Conservation (phyloP, 176 grass and related monocot genomes). For the Aegilops umbellulata region DNA sequence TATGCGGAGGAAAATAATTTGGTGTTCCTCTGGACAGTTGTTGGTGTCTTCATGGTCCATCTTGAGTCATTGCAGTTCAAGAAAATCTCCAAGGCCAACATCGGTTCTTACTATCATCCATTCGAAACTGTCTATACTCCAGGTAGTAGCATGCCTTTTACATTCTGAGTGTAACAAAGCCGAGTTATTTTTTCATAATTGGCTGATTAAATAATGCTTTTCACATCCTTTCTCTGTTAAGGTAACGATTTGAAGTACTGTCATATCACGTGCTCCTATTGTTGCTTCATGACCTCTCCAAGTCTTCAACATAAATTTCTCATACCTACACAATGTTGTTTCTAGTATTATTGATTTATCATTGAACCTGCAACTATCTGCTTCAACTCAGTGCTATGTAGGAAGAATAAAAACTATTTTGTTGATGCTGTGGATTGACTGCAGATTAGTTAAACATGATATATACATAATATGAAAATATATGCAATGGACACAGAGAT, state of each 20-base stretch:
- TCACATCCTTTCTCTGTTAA: no score
- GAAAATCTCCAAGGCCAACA: not conserved
- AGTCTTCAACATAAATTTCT: not conserved
- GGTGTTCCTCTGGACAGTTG: not conserved
- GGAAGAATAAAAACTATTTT: not conserved
- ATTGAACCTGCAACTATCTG: not conserved
- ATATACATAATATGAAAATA: not conserved
- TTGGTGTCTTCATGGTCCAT: not conserved
- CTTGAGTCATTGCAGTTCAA: not conserved
- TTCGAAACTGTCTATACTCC: not conserved
- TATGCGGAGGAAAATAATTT: not conserved
- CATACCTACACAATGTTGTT: not conserved
- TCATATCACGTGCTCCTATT: not conserved
- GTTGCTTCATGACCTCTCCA: not conserved
- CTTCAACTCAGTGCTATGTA: not conserved
- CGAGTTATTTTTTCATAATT: not conserved
- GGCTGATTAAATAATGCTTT: not conserved
- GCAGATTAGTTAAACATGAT: not conserved
- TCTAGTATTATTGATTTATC: not conserved
- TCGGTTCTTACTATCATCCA: not conserved
- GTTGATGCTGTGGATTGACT: not conserved
- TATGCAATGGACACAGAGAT: not conserved
- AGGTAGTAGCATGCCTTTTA: not conserved
- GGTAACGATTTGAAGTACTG: not conserved
- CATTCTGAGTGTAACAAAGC: not conserved